Percentiles rank a stretch among this genome's conserved stretches.
Conservation (phyloP, 257 asterid genomes). For the Gardenia jasminoides region DNA sequence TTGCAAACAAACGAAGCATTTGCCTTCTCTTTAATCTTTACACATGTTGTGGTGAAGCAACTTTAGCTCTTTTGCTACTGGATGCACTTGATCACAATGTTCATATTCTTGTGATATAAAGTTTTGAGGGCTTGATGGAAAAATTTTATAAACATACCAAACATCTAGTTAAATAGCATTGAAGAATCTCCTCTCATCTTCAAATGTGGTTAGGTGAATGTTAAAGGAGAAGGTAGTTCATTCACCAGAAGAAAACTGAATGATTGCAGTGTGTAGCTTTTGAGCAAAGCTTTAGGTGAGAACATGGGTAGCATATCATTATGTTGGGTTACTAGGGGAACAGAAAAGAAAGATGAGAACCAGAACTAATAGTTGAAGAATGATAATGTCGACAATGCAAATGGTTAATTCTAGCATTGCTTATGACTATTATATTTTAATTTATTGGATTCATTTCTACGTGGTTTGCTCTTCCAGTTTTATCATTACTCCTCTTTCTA, state of each 20-base stretch:
- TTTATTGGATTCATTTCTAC: not conserved
- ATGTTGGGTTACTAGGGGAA: not conserved
- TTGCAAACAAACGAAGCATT: not conserved
- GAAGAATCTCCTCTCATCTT: not conserved
- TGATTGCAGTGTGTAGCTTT: not conserved
- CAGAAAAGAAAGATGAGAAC: not conserved
- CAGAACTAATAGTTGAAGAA: not conserved
- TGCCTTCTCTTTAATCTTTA: not conserved
- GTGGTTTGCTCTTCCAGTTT: not conserved
- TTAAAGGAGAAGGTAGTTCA: not conserved
- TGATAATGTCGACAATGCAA: not conserved
- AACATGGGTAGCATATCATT: not conserved
- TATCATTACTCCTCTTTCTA: not conserved
- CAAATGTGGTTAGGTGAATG: not conserved
- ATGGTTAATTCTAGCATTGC: not conserved
- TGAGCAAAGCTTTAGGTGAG: not conserved
- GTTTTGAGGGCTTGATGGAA: not conserved
- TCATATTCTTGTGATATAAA: not conserved
- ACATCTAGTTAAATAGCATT: not conserved
- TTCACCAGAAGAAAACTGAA: not conserved
- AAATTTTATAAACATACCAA: not conserved
- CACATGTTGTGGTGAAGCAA: not conserved
- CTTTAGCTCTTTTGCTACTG: not conserved
- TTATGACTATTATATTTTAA: not conserved
- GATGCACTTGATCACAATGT: not conserved